Conservation (phyloP, 2,329 filamentous ascomycete genomes). For the Colletotrichum sp. region DNA sequence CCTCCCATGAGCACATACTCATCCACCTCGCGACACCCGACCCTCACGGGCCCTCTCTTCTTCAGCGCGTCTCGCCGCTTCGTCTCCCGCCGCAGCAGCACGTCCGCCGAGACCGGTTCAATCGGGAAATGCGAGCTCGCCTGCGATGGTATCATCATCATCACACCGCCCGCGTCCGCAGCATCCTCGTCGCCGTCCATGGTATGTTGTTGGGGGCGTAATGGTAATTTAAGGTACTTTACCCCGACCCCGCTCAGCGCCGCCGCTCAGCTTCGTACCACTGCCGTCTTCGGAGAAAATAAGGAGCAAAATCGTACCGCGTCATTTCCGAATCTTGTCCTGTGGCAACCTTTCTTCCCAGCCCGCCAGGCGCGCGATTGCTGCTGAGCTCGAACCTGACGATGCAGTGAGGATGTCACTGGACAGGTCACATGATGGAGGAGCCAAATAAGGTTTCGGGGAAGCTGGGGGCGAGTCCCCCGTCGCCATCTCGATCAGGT, state of each 20-base stretch:
- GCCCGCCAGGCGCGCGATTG: not conserved
- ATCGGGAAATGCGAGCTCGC: conserved; percentile 50
- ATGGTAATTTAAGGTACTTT: not conserved
- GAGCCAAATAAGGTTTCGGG: not conserved
- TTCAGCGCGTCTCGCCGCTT: conserved; percentile 35
- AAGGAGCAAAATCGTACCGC: too few species aligned
- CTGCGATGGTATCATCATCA: conserved; percentile 34
- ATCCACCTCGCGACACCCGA: conserved; percentile 56
- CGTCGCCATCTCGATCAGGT: conserved; percentile 4
- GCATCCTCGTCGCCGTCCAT: not conserved
- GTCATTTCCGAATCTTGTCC: not conserved
- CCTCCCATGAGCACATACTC: conserved; percentile 49
- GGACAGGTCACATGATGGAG: conserved; percentile 2
- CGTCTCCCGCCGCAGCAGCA: conserved; percentile 44
- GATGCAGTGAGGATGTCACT: not conserved
- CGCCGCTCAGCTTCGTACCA: not conserved
- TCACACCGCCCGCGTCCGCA: not conserved
- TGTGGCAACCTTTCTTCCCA: too few species aligned
- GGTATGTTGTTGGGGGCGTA: not conserved
- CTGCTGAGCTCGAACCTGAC: not conserved
- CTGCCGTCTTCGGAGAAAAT: not conserved
- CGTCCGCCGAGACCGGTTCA: conserved; percentile 50
- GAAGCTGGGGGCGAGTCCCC: not conserved
- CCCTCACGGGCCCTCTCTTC: conserved; percentile 36
- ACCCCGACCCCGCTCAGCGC: not conserved